These are phyloP conservation scores for Ascocoryne sarcoides DNA, from an alignment of 2,329 filamentous ascomycete species.

Conservation along the genomic window DNA sequence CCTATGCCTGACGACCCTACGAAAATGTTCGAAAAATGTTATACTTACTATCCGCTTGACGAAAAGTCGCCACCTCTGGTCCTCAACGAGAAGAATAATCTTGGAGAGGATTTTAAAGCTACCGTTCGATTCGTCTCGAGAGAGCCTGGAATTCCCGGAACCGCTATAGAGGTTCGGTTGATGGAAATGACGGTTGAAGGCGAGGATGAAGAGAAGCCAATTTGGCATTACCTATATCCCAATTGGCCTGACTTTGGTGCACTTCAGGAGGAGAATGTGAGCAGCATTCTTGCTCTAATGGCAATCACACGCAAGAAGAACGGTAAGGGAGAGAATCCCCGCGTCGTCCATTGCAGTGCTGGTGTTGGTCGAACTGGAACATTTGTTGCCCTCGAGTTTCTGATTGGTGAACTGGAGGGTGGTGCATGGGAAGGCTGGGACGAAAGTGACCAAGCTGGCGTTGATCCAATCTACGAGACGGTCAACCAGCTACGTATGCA, in stretches of 20 bases:
- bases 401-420: slow-evolving; percentile 71
- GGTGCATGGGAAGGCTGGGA: slow-evolving; percentile 42
- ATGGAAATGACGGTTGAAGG: slow-evolving; percentile 45
- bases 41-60: slow-evolving; percentile 69
- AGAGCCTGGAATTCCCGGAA: slow-evolving; percentile 43
- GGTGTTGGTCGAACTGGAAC: slow-evolving; percentile 92
- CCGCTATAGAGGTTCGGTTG: slow-evolving; percentile 65
- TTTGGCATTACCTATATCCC: slow-evolving; percentile 81
- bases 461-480: slow-evolving; percentile 67
- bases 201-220: slow-evolving; percentile 46
- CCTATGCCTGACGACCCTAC: slow-evolving; percentile 19
- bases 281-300: slow-evolving; percentile 62
- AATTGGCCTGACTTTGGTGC: slow-evolving; percentile 89
- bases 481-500: slow-evolving; percentile 79
- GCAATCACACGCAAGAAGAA: slow-evolving; percentile 54
- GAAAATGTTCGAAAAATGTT: slow-evolving; percentile 71
- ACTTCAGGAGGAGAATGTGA: slow-evolving; percentile 58
- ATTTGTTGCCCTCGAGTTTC: slow-evolving; percentile 91
- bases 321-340: slow-evolving; percentile 52
- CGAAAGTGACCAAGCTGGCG: slow-evolving; percentile 29
- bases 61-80: slow-evolving; percentile 41
- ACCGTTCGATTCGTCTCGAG: slow-evolving; percentile 51
- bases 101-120: slow-evolving; percentile 59
- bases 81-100: slow-evolving; percentile 56
- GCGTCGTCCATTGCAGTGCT: slow-evolving; percentile 81